These are phyloP conservation scores for Gastrolobium bilobum DNA, from an alignment of 306 rosid genomes.

Conservation along the genomic window DNA sequence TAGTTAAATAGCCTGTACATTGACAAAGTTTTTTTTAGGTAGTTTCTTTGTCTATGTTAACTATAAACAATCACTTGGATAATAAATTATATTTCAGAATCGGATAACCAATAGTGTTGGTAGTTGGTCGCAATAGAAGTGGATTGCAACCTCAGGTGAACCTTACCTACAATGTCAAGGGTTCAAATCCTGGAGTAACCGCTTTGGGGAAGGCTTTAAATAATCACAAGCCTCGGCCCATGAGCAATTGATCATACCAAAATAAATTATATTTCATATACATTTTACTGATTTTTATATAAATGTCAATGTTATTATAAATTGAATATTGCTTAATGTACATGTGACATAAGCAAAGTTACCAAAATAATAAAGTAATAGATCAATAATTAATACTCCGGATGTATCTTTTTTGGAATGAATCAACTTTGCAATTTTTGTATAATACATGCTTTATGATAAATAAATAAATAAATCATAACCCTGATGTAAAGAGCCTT, in stretches of 20 bases:
- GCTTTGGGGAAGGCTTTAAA: too few species aligned
- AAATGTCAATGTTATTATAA: too few species aligned
- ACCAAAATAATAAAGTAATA: neutral
- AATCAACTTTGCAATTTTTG: neutral
- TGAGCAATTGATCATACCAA: too few species aligned
- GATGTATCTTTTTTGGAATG: neutral
- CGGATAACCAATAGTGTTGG: too few species aligned
- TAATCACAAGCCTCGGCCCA: too few species aligned
- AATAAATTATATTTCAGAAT: neutral
- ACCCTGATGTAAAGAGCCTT: neutral
- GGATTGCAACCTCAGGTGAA: too few species aligned
- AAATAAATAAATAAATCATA: neutral
- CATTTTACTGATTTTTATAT: too few species aligned
- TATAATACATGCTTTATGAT: neutral
- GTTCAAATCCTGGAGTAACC: too few species aligned
- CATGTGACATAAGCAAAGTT: neutral
- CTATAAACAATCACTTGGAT: neutral
- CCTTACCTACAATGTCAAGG: too few species aligned
- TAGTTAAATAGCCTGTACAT: neutral
- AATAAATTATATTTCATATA: too few species aligned
- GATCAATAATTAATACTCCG: neutral
- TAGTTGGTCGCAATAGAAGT: too few species aligned
- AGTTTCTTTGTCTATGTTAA: constrained; percentile 5
- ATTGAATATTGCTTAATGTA: neutral
- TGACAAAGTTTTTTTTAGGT: neutral